phyloP scores from a whole-genome alignment of 108 stramenopile species.

The Fragilaria crotonensis region DNA sequence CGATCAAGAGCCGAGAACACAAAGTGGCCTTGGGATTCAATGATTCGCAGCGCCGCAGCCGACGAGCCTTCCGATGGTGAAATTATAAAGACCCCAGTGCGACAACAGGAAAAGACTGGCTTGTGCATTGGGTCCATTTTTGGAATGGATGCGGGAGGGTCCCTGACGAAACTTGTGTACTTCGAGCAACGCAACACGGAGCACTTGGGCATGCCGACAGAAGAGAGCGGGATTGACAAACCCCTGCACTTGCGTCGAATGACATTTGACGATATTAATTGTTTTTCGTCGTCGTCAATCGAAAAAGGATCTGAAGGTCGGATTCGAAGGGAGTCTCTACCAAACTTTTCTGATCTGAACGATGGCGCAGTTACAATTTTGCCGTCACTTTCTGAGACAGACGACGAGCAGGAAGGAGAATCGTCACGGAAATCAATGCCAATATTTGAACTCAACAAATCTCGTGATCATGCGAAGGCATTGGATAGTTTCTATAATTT shows the following conservation, averaged over 20 bases:
- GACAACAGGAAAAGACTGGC: constrained; percentile 15
- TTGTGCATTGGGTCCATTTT: constrained; percentile 57
- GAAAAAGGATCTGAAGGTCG: not conserved
- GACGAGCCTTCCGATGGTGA: constrained; percentile 1
- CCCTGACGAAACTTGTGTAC: constrained; percentile 94
- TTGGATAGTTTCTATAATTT: constrained; percentile 79
- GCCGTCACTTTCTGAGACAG: not conserved
- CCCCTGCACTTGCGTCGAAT: not conserved
- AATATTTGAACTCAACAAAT: constrained; percentile 54
- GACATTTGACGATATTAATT: not conserved
- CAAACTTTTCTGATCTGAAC: not conserved
- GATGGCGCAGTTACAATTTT: not conserved
- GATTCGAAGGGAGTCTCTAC: not conserved
- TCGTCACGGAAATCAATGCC: constrained; percentile 42
- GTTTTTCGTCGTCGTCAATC: not conserved
- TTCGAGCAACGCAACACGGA: constrained; percentile 61
- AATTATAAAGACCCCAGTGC: not conserved
- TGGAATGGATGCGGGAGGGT: constrained; percentile 84
- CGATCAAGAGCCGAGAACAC: not conserved
- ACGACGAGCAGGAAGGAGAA: constrained; percentile 14
- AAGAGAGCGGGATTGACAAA: not conserved
- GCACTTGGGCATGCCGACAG: not conserved
- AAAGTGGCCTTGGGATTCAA: not conserved
- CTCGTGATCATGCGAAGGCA: constrained; percentile 55
- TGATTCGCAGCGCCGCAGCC: not conserved